Conservation (phyloP, 768 basidiomycete genomes). For the Mrakia frigida region DNA sequence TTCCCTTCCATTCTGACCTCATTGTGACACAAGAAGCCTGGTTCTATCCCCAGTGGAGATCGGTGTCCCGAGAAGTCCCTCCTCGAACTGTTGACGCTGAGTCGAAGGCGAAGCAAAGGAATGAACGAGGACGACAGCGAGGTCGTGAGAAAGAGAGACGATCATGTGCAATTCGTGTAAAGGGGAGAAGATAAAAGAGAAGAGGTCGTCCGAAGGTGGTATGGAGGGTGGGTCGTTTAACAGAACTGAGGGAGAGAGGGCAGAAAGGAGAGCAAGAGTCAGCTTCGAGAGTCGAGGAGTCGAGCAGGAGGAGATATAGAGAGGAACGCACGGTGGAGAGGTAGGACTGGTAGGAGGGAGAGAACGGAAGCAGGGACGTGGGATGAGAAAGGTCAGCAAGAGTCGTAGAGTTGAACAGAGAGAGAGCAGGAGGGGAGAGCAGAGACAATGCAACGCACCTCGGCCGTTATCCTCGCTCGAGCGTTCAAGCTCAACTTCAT, state of each 20-base stretch:
- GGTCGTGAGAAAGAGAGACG: background rate
- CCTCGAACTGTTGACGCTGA: too few relatives aligned
- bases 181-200: background rate
- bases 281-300: background rate
- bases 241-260: constrained; percentile 15
- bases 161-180: constrained; percentile 13
- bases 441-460: constrained; percentile 44
- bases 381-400: background rate
- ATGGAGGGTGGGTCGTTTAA: background rate
- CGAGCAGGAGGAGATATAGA: too few relatives aligned
- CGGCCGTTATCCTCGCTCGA: constrained; percentile 91
- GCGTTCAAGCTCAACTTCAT: constrained; percentile 98
- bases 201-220: background rate
- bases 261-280: background rate
- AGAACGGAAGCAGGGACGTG: background rate
- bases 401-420: background rate
- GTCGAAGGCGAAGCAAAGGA: too few relatives aligned
- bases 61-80: too few relatives aligned
- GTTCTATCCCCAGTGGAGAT: too few relatives aligned
- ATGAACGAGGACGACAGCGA: background rate
- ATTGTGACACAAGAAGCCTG: too few relatives aligned
- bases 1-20: too few relatives aligned
- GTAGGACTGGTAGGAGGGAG: constrained; percentile 12
- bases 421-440: too few relatives aligned
- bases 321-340: constrained; percentile 16